phyloP scores from a whole-genome alignment of 2,329 filamentous ascomycete species.

The Neurospora crassa region DNA sequence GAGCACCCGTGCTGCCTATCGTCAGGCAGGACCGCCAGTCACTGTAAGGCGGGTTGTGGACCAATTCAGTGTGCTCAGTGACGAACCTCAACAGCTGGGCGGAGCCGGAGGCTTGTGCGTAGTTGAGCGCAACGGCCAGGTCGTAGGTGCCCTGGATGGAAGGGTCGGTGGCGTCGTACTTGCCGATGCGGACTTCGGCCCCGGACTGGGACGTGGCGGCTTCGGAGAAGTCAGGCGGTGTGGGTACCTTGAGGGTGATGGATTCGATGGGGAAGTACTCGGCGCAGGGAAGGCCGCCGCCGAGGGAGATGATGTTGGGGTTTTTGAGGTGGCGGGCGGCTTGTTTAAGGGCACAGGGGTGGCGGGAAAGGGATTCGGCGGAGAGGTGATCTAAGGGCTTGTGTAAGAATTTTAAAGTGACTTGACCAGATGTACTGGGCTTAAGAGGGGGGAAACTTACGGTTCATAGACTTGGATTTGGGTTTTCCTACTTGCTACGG shows the following conservation, averaged over 20 bases:
- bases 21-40: slow-evolving; percentile 85
- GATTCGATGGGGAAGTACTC: slow-evolving; percentile 89
- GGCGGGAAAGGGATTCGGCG: slow-evolving; percentile 48
- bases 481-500: slow-evolving; percentile 46
- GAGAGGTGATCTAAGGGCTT: slow-evolving; percentile 44
- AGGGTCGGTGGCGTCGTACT: slow-evolving; percentile 64
- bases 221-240: slow-evolving; percentile 60
- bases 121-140: slow-evolving; percentile 84
- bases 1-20: slow-evolving; percentile 74
- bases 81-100: slow-evolving; percentile 84
- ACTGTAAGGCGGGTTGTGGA: slow-evolving; percentile 75
- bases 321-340: slow-evolving; percentile 72
- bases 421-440: background rate
- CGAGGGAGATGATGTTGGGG: slow-evolving; percentile 81
- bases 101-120: slow-evolving; percentile 77
- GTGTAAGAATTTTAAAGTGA: background rate
- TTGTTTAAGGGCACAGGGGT: slow-evolving; percentile 68
- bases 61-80: slow-evolving; percentile 90
- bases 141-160: slow-evolving; percentile 43
- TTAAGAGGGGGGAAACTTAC: slow-evolving; percentile 39
- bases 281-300: slow-evolving; percentile 80
- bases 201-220: slow-evolving; percentile 53
- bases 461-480: slow-evolving; percentile 73
- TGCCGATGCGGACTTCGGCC: slow-evolving; percentile 57
- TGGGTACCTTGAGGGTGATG: slow-evolving; percentile 64